Evolutionary conservation across 2,329 filamentous ascomycete species (phyloP), one percentile per base, ranked within the genome.

Genomic region (Xylariaceae sp.): DNA sequence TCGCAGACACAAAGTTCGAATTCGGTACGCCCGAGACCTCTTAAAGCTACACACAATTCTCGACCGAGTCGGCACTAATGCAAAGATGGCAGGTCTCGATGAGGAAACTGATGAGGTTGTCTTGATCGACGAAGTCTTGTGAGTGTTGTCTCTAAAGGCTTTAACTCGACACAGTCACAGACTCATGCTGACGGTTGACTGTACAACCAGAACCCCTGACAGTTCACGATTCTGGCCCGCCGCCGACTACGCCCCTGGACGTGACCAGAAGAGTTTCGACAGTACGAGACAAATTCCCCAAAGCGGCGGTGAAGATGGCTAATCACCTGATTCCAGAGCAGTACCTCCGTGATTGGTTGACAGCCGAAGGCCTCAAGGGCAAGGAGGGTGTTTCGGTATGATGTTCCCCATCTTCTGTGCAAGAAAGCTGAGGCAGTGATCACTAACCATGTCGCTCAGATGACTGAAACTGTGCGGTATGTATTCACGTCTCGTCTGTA

Each of bases 261-360:
- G 80, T 62, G 82, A 88, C 58, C 91, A 95, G 77, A 82, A 88
- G 57, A 94, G 89, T 75, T 94, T 93, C 37, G 92, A 97, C 73
- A 97, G 60, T 64, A 62, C 55, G 58, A 18, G 18, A 39, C 5
- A 11, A 37, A 10, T 30, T 23, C 8, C 10, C 35, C 39, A 2
- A 49, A 23, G 2, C 9, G 10, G 9, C 39, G n/a, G 13, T 7
- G 15, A 37, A 44, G n/a, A 9, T 55, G 1, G 35, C 60, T 60
- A 53, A 64, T 48, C 39, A 13, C 34, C 18, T 30, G 42, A n/a
- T 47, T 42, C 4, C 51, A 64, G 62, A 64, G 47, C 62, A 64
- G 48, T 64, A 64, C 34, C 8, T 64, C 53, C 62, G 62, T 9
- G 57, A 64, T 55, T 64, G 62, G 62, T 55, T 64, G 50, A 64